A percentile compares a stretch with the other conserved stretches of the same genome.
Evolutionary conservation across 2,329 filamentous ascomycete genomes (phyloP).

Genomic region (Beauveria varroae): DNA sequence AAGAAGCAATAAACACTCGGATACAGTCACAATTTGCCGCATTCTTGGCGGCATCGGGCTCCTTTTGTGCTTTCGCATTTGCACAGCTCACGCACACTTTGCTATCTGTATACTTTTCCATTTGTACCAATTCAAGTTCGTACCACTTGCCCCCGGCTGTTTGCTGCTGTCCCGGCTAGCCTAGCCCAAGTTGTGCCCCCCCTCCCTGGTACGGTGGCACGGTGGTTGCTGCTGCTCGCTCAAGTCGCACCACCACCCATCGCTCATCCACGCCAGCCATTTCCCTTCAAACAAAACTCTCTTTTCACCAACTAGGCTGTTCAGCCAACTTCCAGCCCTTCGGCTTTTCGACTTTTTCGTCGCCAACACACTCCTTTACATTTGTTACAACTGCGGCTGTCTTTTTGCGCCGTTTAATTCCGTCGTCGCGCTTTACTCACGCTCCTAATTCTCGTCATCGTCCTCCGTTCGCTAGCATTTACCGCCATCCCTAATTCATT

Average conservation of each 20-base stretch:
- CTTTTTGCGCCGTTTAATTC: neutral
- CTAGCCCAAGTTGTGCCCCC: neutral
- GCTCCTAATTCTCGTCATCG: conserved; percentile 4
- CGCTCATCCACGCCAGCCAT: neutral
- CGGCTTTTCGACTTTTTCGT: conserved; percentile 5
- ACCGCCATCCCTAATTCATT: neutral
- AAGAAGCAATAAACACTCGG: neutral
- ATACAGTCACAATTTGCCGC: conserved; percentile 29
- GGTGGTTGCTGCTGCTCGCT: neutral
- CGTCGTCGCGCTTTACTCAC: neutral
- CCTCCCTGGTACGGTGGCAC: neutral
- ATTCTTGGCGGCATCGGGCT: conserved; percentile 17
- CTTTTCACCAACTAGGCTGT: neutral
- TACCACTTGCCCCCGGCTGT: neutral
- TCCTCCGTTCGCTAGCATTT: neutral
- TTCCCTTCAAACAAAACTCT: conserved; percentile 10
- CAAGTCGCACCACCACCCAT: neutral
- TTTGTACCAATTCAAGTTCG: neutral
- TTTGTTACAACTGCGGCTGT: neutral
- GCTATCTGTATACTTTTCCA: neutral
- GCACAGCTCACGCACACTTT: neutral
- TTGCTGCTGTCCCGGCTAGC: neutral
- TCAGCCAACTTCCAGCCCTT: conserved; percentile 7
- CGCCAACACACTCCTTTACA: conserved; percentile 6
- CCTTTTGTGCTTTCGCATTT: neutral